phyloP scores from a whole-genome alignment of 2,329 filamentous ascomycete genomes.

The Curvularia sp. region DNA sequence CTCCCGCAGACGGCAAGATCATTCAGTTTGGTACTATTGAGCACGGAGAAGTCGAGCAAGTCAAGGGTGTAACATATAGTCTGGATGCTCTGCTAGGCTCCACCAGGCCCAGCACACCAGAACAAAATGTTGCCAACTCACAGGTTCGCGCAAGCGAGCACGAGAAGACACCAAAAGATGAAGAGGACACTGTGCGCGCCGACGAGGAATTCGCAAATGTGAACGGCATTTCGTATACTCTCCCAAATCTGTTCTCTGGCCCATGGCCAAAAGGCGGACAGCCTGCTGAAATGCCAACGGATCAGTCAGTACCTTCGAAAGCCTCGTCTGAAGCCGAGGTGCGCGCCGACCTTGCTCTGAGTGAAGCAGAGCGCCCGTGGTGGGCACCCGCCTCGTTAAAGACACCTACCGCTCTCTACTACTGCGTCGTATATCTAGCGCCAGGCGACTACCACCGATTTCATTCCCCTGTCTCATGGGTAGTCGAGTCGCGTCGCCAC shows the following conservation, averaged over 20 bases:
- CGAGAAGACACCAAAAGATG: conserved; percentile 47
- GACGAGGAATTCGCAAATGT: conserved; percentile 93
- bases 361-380: conserved; percentile 63
- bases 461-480: conserved; percentile 94
- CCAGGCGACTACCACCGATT: conserved; percentile 99
- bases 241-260: conserved; percentile 88
- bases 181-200: conserved; percentile 71
- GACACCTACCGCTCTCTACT: conserved; percentile 76
- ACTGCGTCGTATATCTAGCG: conserved; percentile 92
- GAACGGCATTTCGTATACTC: conserved; percentile 94
- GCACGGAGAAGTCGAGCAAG: conserved; percentile 94
- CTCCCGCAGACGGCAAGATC: conserved; percentile 87
- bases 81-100: conserved; percentile 86
- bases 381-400: conserved; percentile 53
- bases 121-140: conserved; percentile 39
- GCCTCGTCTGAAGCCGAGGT: conserved; percentile 82
- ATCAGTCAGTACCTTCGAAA: conserved; percentile 74
- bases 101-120: conserved; percentile 53
- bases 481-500: conserved; percentile 92
- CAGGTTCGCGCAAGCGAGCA: conserved; percentile 36
- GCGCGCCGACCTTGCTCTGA: conserved; percentile 78
- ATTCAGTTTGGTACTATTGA: conserved; percentile 93
- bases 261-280: conserved; percentile 53
- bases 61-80: conserved; percentile 98
- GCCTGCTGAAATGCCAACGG: conserved; percentile 63